Base-by-base conservation (phyloP, 1,139 yeast genomes). In the Torulaspora pretoriensis region DNA sequence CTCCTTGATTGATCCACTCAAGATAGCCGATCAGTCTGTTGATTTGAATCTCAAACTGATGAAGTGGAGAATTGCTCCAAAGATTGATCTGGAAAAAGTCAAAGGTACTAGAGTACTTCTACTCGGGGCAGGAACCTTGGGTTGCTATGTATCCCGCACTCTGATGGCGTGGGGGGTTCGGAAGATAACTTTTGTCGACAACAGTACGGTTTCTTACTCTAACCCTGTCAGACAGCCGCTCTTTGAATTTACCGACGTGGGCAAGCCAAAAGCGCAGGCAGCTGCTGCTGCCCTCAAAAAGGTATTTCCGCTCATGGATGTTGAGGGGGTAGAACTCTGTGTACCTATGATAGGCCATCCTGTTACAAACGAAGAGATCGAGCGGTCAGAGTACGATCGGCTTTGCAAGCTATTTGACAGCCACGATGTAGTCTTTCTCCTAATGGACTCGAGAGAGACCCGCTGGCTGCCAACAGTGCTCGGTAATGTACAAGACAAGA, bases 271-370 rank as follows among this genome's bases (percentile, higher is more conserved):
- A 60, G 96, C 97, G 0, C 63, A 61, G 16, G 69, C 80, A 5
- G 98, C 97, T 0, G 94, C 96, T 0, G 73, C 70, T 19, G 76
- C 89, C 0, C 63, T 94, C 52, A 76, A 74, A 51, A 77, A 73
- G 52, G 80, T 92, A 0, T 89, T 83, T 52, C 98, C 98, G 0
- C 77, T 85, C 0, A 88, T 87, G 3, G 69, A 75, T 14, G 68
- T 90, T 0, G 48, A 57, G 7, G 97, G 97, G 0, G 60, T 71
- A 35, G 69, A 70, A 30, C 55, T 92, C 38, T 90, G 83, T 51
- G 86, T 92, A 2, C 97, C 97, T 0, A 94, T 94, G 98, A 84
- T 90, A 13, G 99, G 98, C 0, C 98, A 92, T 61, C 81, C 92
- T 0, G 68, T 85, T 0, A 73, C 78, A 0, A 73, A 79, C 49